A percentile compares a stretch with the other conserved stretches of the same genome.
These are phyloP conservation scores for Pichia deserticola DNA, from an alignment of 805 yeast species.

Conservation along the genomic window DNA sequence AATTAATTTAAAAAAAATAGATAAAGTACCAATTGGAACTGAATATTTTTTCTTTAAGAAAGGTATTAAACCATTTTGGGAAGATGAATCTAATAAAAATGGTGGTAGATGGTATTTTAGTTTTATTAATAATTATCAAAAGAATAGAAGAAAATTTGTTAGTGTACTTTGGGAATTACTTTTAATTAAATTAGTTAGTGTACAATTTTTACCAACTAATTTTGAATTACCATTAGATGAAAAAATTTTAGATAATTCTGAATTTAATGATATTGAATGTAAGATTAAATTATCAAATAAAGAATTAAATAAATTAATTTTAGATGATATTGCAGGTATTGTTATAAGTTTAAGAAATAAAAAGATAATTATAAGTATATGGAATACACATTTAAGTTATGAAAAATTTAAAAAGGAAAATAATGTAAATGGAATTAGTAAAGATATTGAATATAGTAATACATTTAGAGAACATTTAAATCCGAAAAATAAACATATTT, in stretches of 20 bases:
- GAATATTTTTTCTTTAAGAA: constrained; percentile 52
- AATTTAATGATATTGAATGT: constrained; percentile 2
- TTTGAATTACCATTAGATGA: background rate
- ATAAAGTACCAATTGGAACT: constrained; percentile 37
- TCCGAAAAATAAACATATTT: background rate
- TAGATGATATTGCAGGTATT: constrained; percentile 50
- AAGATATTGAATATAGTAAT: constrained; percentile 3
- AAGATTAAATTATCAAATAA: background rate
- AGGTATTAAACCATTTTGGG: constrained; percentile 62
- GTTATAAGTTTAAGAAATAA: constrained; percentile 53
- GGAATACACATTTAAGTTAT: constrained; percentile 43
- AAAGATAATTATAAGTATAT: constrained; percentile 51
- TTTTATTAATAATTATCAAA: constrained; percentile 6
- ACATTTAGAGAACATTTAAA: constrained; percentile 3
- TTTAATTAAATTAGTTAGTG: constrained; percentile 43
- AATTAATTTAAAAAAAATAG: constrained; percentile 32
- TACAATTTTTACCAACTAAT: constrained; percentile 30
- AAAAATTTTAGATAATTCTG: constrained; percentile 2
- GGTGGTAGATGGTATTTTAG: constrained; percentile 59
- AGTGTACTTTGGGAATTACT: constrained; percentile 50
- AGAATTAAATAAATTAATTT: constrained; percentile 19
- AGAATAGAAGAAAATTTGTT: constrained; percentile 19
- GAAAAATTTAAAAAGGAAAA: constrained; percentile 3
- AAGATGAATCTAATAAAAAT: constrained; percentile 49
- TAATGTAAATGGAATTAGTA: background rate